Evolutionary conservation across 768 basidiomycete genomes (phyloP).

Genomic region (Dacryopinax spathularia): DNA sequence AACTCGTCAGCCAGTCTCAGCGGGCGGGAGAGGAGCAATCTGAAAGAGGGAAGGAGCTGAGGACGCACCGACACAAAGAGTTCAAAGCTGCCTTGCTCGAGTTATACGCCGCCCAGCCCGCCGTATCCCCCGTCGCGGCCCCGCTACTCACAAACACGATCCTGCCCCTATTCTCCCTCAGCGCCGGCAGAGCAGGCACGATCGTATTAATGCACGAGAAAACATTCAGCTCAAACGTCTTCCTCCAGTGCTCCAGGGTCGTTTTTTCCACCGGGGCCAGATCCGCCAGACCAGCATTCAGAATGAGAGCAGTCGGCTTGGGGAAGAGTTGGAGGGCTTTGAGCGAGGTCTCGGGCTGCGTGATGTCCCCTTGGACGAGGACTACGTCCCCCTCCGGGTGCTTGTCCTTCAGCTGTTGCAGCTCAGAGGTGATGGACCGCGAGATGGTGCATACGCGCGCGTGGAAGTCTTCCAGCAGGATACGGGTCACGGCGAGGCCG

Average conservation of each 20-base stretch:
- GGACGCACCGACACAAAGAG: constrained; percentile 51
- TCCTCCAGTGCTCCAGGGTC: constrained; percentile 14
- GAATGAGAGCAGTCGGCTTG: constrained; percentile 57
- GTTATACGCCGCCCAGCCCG: constrained; percentile 71
- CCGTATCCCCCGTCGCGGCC: constrained; percentile 49
- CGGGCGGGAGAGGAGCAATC: neutral
- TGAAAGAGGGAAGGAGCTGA: neutral
- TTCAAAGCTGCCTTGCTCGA: constrained; percentile 85
- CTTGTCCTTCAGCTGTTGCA: constrained; percentile 34
- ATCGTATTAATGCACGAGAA: constrained; percentile 66
- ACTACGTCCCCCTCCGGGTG: constrained; percentile 32
- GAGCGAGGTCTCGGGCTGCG: constrained; percentile 41
- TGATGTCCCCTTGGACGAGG: constrained; percentile 57
- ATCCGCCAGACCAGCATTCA: constrained; percentile 72
- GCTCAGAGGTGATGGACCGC: constrained; percentile 51
- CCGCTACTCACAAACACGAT: constrained; percentile 80
- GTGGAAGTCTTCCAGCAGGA: constrained; percentile 47
- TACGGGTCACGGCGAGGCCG: constrained; percentile 62
- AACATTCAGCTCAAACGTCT: constrained; percentile 67
- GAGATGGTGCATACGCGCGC: constrained; percentile 65
- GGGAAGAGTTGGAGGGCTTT: constrained; percentile 41
- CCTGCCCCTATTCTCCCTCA: constrained; percentile 49
- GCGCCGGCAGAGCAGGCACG: constrained; percentile 48
- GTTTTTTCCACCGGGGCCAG: constrained; percentile 27
- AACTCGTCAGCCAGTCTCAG: neutral